Evolutionary conservation across 495 filamentous ascomycete genomes (phyloP), one percentile per base, ranked within the genome.

Genomic region (Mycothermus thermophilus): DNA sequence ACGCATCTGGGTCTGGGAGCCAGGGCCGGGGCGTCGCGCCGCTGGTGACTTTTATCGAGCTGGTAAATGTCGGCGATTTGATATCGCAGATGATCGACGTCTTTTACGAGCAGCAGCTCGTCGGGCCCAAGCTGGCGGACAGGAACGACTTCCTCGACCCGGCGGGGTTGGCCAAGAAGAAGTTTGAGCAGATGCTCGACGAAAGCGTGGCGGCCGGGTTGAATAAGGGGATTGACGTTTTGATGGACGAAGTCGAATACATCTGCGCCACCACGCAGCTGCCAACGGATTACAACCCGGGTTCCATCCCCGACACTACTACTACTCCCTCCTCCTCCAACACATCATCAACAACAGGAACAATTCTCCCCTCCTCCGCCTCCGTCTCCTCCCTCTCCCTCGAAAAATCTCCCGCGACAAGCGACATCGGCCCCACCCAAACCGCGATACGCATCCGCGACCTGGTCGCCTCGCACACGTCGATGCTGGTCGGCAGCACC

Each of bases 61-160:
- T 99, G 34, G 92, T 96, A 49, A 96, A 96, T 51, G 86, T 99
- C 3, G 92, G 92, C 33, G 92, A 99, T 57, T 71, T 99, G 12
- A 99, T 99, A 41, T 80, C 92, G 32, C 92, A 99, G 51, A 99
- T 99, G 92, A 72, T 99, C 37, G 92, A 99, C 48, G 86, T 99
- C 13, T 99, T 99, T 58, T 99, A 93, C 56, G 82, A 92, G 54
- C 87, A 94, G 51, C 88, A 96, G 54, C 69, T 99, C 22, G 77
- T 84, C 5, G 74, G 74, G 0, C 69, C 75, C 3, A 82, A 81
- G 41, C 74, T 99, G 32, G 80, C 80, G 9, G 88, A 99, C 48
- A 74, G 80, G 15, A 87, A 92, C 46, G 90, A 99, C 56, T 99
- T 96, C 49, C 60, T 99, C 22, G 83, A 90, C 48, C 84, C 86